Percentiles rank a stretch among this genome's conserved stretches.
Conservation (phyloP, 2,329 filamentous ascomycete species). For the Penicillium sp. region DNA sequence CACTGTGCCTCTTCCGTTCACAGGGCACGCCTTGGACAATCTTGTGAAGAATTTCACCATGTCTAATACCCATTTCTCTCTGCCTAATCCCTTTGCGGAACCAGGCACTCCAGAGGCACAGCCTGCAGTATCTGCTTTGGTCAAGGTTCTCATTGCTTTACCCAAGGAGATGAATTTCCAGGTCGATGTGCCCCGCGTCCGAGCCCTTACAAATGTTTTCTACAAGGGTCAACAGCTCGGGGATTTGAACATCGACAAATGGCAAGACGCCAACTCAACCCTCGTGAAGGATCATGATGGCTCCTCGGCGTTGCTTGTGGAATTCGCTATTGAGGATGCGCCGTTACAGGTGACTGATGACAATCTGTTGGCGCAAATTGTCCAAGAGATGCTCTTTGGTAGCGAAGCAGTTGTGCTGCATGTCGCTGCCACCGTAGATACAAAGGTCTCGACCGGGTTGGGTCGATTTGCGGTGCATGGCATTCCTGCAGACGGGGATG, state of each 20-base stretch:
- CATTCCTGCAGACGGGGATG: constrained; percentile 76
- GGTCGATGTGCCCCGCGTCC: constrained; percentile 72
- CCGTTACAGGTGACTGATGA: constrained; percentile 80
- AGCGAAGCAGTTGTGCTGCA: constrained; percentile 65
- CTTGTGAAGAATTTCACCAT: constrained; percentile 86
- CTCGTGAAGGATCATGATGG: constrained; percentile 59
- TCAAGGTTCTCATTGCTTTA: constrained; percentile 72
- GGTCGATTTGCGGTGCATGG: constrained; percentile 77
- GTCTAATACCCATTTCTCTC: constrained; percentile 76
- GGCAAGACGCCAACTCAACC: constrained; percentile 83
- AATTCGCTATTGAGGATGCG: constrained; percentile 71
- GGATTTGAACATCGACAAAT: constrained; percentile 71
- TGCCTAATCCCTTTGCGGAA: constrained; percentile 77
- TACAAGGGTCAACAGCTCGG: constrained; percentile 78
- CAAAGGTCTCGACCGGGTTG: constrained; percentile 75
- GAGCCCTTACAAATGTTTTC: constrained; percentile 74
- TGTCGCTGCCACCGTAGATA: constrained; percentile 77
- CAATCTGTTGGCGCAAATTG: constrained; percentile 72
- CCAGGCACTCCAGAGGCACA: constrained; percentile 69
- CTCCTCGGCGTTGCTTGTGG: constrained; percentile 65
- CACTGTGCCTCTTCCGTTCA: constrained; percentile 79
- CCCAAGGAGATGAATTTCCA: constrained; percentile 85
- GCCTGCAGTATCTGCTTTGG: constrained; percentile 77
- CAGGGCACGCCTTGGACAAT: constrained; percentile 74
- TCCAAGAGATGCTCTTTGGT: constrained; percentile 78